Conservation (phyloP, 2,329 filamentous ascomycete species). For the Neofusicoccum cordaticola region DNA sequence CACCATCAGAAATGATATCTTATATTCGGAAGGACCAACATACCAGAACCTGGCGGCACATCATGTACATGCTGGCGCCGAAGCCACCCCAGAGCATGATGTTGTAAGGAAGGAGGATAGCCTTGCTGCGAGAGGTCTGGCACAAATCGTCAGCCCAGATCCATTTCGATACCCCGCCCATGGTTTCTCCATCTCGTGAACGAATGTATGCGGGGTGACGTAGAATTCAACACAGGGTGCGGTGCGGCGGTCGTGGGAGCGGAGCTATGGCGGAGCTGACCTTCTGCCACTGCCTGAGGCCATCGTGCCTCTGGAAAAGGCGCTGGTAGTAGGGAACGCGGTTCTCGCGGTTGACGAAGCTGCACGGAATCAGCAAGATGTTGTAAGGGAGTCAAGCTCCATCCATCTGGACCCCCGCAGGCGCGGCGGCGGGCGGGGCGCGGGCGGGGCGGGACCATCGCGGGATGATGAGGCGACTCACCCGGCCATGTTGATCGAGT, state of each 20-base stretch:
- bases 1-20: background rate
- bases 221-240: background rate
- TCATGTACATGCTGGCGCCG: constrained; percentile 64
- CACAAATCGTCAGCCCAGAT: constrained; percentile 11
- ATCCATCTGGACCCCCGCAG: background rate
- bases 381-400: background rate
- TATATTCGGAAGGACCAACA: constrained; percentile 19
- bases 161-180: background rate
- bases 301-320: constrained; percentile 71
- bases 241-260: background rate
- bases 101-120: constrained; percentile 68
- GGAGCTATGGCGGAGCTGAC: constrained; percentile 45
- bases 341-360: constrained; percentile 70
- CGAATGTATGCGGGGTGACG: background rate
- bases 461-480: background rate
- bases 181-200: background rate
- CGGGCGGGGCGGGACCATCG: background rate
- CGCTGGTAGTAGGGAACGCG: constrained; percentile 72
- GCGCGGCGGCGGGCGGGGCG: background rate
- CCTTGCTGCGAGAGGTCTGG: constrained; percentile 63
- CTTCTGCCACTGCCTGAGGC: constrained; percentile 72
- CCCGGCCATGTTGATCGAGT: constrained; percentile 15
- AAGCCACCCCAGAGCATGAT: constrained; percentile 61
- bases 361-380: constrained; percentile 25
- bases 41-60: constrained; percentile 65